Evolutionary conservation across 805 yeast genomes (phyloP).

Genomic region (Kregervanrija pseudodelftensis): DNA sequence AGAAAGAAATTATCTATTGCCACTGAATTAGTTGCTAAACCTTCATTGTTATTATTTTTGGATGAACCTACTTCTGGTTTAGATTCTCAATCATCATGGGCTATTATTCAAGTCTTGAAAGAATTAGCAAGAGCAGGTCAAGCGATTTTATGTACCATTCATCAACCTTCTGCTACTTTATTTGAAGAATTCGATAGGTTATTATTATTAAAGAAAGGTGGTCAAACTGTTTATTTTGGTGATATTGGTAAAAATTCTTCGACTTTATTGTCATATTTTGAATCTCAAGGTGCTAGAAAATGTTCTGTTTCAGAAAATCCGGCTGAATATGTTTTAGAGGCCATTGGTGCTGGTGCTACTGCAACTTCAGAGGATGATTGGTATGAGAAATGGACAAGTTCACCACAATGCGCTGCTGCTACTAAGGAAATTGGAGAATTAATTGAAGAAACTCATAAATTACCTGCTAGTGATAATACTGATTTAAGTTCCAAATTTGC

Average conservation of each 20-base stretch:
- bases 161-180: conserved; percentile 42
- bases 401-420: conserved; percentile 21
- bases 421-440: conserved; percentile 26
- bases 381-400: conserved; percentile 51
- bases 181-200: conserved; percentile 30
- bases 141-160: conserved; percentile 53
- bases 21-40: conserved; percentile 51
- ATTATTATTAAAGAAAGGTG: conserved; percentile 40
- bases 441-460: conserved; percentile 11
- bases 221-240: conserved; percentile 48
- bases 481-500: conserved; percentile 29
- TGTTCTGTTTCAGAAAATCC: conserved; percentile 61
- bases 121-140: conserved; percentile 46
- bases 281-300: conserved; percentile 52
- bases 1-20: conserved; percentile 49
- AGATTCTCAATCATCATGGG: conserved; percentile 55
- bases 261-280: conserved; percentile 39
- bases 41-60: conserved; percentile 43
- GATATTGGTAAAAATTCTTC: conserved; percentile 41
- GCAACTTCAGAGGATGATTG: conserved; percentile 53
- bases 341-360: conserved; percentile 79
- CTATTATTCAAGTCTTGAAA: conserved; percentile 45
- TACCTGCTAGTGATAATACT: conserved; percentile 9
- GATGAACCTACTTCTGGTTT: conserved; percentile 62
- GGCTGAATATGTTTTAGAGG: conserved; percentile 68